A percentile compares a stretch with the other conserved stretches of the same genome.
Evolutionary conservation across 345 rosid genomes (phyloP).

Genomic region (Euphorbia peplus): DNA sequence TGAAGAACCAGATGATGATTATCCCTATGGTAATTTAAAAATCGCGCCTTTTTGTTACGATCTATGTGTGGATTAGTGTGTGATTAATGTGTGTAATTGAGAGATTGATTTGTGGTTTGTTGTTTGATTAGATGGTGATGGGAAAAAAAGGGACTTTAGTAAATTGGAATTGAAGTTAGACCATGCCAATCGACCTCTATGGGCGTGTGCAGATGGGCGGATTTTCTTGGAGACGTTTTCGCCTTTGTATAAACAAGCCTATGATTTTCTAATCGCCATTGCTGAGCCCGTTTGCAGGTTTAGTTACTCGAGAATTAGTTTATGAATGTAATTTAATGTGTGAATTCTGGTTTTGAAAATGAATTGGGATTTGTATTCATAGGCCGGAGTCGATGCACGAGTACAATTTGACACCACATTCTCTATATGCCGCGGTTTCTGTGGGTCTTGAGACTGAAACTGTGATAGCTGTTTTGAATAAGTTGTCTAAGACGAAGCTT

Average conservation of each 20-base stretch:
- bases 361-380: constrained; percentile 5
- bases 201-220: constrained; percentile 97
- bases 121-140: constrained; percentile 43
- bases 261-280: constrained; percentile 91
- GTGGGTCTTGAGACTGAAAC: constrained; percentile 97
- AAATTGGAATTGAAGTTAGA: constrained; percentile 77
- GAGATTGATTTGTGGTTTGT: constrained; percentile 6
- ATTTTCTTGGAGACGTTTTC: constrained; percentile 86
- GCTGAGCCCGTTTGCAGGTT: constrained; percentile 99
- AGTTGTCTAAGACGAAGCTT: constrained; percentile 86
- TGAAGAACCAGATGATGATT: constrained; percentile 62
- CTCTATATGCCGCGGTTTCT: constrained; percentile 91
- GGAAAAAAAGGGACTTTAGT: constrained; percentile 65
- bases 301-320: too few relatives aligned
- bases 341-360: background rate
- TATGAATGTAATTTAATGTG: background rate
- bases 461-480: constrained; percentile 72
- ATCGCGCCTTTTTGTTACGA: background rate
- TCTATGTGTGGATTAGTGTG: background rate
- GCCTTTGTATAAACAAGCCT: constrained; percentile 86
- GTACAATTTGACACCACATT: constrained; percentile 92
- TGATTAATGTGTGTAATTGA: background rate
- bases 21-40: constrained; percentile 53
- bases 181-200: constrained; percentile 77
- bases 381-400: constrained; percentile 99